Evolutionary conservation across 192 early-diverging fungal genomes (phyloP).

Genomic region (Umbelopsis ramanniana): DNA sequence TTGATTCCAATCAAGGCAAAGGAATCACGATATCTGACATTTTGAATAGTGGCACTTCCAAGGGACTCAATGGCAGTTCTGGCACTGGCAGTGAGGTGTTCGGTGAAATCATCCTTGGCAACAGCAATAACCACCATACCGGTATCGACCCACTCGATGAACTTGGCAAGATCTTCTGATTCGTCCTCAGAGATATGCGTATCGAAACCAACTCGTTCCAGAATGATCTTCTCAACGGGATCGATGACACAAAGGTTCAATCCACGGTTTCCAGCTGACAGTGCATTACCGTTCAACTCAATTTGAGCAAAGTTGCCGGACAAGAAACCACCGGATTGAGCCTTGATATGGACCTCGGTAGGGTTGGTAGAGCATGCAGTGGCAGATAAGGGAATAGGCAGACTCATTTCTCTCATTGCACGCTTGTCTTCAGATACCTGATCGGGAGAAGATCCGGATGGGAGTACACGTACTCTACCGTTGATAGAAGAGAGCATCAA

Average conservation of each 20-base stretch:
- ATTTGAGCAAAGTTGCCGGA: slow-evolving; percentile 80
- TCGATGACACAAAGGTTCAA: slow-evolving; percentile 80
- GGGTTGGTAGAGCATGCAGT: slow-evolving; percentile 26
- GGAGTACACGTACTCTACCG: slow-evolving; percentile 9
- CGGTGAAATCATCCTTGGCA: slow-evolving; percentile 72
- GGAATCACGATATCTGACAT: slow-evolving; percentile 76
- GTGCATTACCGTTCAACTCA: slow-evolving; percentile 53
- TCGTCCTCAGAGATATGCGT: slow-evolving; percentile 67
- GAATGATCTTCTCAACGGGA: slow-evolving; percentile 64
- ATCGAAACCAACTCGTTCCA: slow-evolving; percentile 76
- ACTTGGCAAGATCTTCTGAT: slow-evolving; percentile 67
- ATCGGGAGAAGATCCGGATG: neutral
- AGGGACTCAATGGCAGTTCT: slow-evolving; percentile 62
- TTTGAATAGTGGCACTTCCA: slow-evolving; percentile 57
- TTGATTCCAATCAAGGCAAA: slow-evolving; percentile 85
- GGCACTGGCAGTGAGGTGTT: slow-evolving; percentile 66
- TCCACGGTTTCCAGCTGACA: slow-evolving; percentile 68
- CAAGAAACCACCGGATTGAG: slow-evolving; percentile 72
- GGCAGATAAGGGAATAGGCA: slow-evolving; percentile 19
- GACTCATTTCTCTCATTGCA: slow-evolving; percentile 3
- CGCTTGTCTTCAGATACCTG: neutral
- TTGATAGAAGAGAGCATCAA: slow-evolving; percentile 30
- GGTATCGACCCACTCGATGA: slow-evolving; percentile 66
- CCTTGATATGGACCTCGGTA: slow-evolving; percentile 56
- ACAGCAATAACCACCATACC: slow-evolving; percentile 70